Conservation (phyloP, 2,329 filamentous ascomycete species). For the Blumeria hordei region DNA sequence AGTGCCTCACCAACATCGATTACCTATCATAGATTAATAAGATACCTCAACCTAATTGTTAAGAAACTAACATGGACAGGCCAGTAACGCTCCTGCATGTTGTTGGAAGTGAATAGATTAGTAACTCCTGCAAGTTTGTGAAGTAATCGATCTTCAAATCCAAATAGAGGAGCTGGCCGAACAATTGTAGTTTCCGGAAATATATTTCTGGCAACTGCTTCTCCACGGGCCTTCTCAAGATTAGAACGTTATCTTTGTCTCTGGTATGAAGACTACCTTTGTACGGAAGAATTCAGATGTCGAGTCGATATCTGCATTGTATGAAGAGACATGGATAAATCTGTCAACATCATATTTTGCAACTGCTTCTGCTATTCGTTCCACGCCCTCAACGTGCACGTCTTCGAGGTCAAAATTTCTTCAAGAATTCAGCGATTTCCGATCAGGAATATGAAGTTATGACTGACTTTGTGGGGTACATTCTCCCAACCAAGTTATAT, state of each 20-base stretch:
- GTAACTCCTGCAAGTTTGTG: constrained; percentile 58
- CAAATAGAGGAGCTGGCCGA: constrained; percentile 77
- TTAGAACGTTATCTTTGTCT: background rate
- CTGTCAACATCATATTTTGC: constrained; percentile 97
- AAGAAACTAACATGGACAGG: constrained; percentile 53
- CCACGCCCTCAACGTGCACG: constrained; percentile 76
- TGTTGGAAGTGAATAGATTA: constrained; percentile 74
- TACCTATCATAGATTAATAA: constrained; percentile 23
- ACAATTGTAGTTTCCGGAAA: constrained; percentile 97
- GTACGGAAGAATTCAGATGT: constrained; percentile 74
- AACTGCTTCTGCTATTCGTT: constrained; percentile 78
- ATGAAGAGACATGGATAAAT: constrained; percentile 89
- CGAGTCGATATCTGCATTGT: constrained; percentile 65
- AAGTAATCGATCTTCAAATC: constrained; percentile 80
- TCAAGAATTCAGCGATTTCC: background rate
- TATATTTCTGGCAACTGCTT: constrained; percentile 63
- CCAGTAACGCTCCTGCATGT: constrained; percentile 76
- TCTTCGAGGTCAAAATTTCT: constrained; percentile 88
- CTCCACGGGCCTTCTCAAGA: constrained; percentile 39
- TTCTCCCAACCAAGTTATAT: constrained; percentile 82
- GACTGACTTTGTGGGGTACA: constrained; percentile 77
- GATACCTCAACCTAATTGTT: background rate
- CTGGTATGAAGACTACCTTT: constrained; percentile 33
- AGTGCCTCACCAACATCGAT: constrained; percentile 79
- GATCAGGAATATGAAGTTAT: background rate